These are phyloP conservation scores for Globisporangium ultimum DNA, from an alignment of 352 stramenopile genomes.

Conservation along the genomic window DNA sequence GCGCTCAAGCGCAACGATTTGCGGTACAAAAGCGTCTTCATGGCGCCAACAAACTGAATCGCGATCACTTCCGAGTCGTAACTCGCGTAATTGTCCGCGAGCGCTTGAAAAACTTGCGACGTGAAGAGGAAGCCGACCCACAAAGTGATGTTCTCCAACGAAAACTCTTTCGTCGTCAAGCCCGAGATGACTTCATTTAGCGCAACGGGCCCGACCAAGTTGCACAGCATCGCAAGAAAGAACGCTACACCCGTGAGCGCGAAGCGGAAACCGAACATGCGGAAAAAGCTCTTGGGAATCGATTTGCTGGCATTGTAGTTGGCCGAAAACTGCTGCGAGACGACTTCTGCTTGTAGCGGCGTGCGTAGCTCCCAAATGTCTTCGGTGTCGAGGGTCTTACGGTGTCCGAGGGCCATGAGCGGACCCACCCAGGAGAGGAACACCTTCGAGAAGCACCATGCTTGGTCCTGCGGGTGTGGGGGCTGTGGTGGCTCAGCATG, in stretches of 20 bases:
- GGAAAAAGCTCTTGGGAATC: conserved; percentile 13
- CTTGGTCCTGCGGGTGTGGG: conserved; percentile 13
- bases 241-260: conserved; percentile 39
- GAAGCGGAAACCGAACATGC: conserved; percentile 34
- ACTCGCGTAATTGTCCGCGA: conserved; percentile 41
- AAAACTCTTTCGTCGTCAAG: conserved; percentile 1
- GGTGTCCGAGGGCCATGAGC: conserved; percentile 35
- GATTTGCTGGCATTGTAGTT: conserved; percentile 18
- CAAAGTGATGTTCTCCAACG: conserved; percentile 22
- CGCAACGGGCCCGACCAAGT: conserved; percentile 43
- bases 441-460: conserved; percentile 27
- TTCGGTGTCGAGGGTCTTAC: conserved; percentile 29
- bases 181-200: conserved; percentile 24
- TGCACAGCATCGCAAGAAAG: conserved; percentile 45
- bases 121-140: conserved; percentile 35
- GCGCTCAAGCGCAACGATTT: conserved; percentile 25
- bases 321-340: conserved; percentile 20
- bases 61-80: conserved; percentile 40
- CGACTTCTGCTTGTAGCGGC: conserved; percentile 15
- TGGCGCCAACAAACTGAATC: conserved; percentile 48
- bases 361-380: conserved; percentile 39
- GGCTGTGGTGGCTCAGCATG: no score
- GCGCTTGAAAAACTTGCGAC: conserved; percentile 38
- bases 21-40: conserved; percentile 22
- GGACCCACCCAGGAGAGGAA: conserved; percentile 43